Evolutionary conservation across 2,329 filamentous ascomycete genomes (phyloP), one percentile per base, ranked within the genome.

Genomic region (Trichophyton mentagrophytes): DNA sequence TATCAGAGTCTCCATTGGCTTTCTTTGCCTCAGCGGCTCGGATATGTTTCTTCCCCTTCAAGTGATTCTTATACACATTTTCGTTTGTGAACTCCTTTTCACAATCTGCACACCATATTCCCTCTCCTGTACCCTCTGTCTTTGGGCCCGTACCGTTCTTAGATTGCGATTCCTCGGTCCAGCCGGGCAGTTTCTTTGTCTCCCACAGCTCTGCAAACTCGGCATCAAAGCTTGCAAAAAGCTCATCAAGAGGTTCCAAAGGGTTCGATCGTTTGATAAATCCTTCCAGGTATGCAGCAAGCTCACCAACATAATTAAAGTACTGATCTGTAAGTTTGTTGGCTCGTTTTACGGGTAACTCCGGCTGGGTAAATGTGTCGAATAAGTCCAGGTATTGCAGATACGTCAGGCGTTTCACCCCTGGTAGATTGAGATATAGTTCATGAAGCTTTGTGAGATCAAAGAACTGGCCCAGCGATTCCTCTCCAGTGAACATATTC

Each of bases 61-160:
- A 76, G 72, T 99, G 93, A 42, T 84, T 85, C 68, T 90, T 91
- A 78, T 95, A 96, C 56, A 96, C 90, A 64, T 96, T 96, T 66
- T 93, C 85, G 69, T 96, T 97, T 69, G 89, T 90, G 76, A 97
- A 99, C 62, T 92, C 89, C 75, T 91, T 96, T 70, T 93, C 87
- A 71, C 93, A 99, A 64, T 91, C 90, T 4, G 86, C 80, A 69
- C 93, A 99, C 88, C 89, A 97, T 15, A 90, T 81, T 0, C 87
- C 89, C 59, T 90, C 86, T 0, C 80, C 80, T 68, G 79, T 69
- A 69, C 81, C 79, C 69, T 83, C 78, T 6, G 80, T 81, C 58
- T 74, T 74, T 2, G 76, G 76, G 3, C 68, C 75, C 27, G 74
- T 66, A 0, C 74, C 76, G 42, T 74, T 74, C 15, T 74, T 42